Evolutionary conservation across 495 filamentous ascomycete genomes (phyloP), one percentile per base, ranked within the genome.

Genomic region (Venustampulla echinocandica): DNA sequence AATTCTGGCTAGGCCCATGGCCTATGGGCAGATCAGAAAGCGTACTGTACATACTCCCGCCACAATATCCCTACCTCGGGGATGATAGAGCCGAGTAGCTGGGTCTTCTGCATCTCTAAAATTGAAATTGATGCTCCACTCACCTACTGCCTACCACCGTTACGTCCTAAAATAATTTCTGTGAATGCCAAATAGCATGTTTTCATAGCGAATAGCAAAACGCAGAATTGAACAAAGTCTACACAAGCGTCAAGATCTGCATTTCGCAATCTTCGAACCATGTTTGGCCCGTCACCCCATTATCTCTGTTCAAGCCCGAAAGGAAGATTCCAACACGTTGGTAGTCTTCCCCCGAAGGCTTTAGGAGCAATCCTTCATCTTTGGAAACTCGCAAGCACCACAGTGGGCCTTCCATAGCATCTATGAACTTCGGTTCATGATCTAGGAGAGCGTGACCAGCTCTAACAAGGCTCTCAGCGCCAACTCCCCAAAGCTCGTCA

Each of bases 1-100:
- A 32, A 44, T 0, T 61, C 56, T 35, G 38, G 55, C 17, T 42
- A 13, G 13, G 13, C 27, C 27, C 27, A 30, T 30, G n/a, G n/a
- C n/a, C n/a, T n/a, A n/a, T n/a, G n/a, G n/a, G n/a, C n/a, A n/a
- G n/a, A n/a, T n/a, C n/a, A n/a, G n/a, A n/a, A n/a, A n/a, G n/a
- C n/a, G n/a, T n/a, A n/a, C n/a, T n/a, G n/a, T n/a, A n/a, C n/a
- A n/a, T n/a, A n/a, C n/a, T n/a, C n/a, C n/a, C n/a, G n/a, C n/a
- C n/a, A n/a, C n/a, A n/a, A n/a, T n/a, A n/a, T n/a, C n/a, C n/a
- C n/a, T n/a, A n/a, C n/a, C n/a, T n/a, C n/a, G n/a, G n/a, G n/a
- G n/a, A n/a, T n/a, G n/a, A n/a, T n/a, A n/a, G n/a, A n/a, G n/a
- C n/a, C n/a, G n/a, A n/a, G n/a, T n/a, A n/a, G n/a, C n/a, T n/a